Evolutionary conservation across 306 rosid species (phyloP).

Genomic region (Corylus avellana): DNA sequence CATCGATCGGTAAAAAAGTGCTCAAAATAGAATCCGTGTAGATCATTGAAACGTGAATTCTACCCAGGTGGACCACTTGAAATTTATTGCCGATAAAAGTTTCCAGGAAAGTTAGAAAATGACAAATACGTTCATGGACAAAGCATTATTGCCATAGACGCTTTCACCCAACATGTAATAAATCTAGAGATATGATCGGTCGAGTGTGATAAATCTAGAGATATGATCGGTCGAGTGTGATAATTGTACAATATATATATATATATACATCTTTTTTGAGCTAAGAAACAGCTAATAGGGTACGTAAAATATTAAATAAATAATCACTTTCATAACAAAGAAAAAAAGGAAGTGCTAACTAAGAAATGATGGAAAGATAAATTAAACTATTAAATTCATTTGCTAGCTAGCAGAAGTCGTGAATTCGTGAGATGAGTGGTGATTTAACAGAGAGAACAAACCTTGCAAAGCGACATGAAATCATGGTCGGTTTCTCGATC

Average conservation of each 20-base stretch:
- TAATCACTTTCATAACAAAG: background rate
- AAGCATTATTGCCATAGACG: conserved; percentile 5
- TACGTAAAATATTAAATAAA: background rate
- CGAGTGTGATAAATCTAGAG: conserved; percentile 7
- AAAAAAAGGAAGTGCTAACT: background rate
- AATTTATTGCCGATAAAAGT: background rate
- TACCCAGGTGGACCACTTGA: background rate
- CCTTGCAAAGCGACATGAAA: conserved; percentile 99
- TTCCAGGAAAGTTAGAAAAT: background rate
- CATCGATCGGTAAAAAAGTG: conserved; percentile 1
- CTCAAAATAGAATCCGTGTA: conserved; percentile 3
- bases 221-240: background rate
- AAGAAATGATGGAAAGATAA: too few species aligned
- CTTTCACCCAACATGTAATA: conserved; percentile 44
- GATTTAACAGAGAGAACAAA: conserved; percentile 8
- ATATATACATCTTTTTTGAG: background rate
- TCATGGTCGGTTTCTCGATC: conserved; percentile 75
- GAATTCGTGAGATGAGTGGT: too few species aligned
- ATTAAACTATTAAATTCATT: too few species aligned
- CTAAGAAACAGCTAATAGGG: background rate
- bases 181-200: conserved; percentile 8
- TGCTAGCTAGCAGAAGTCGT: too few species aligned
- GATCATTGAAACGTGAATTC: background rate
- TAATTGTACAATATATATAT: background rate
- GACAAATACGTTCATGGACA: background rate